These are phyloP conservation scores for Rehmannia glutinosa DNA, from an alignment of 257 asterid genomes.

Conservation along the genomic window DNA sequence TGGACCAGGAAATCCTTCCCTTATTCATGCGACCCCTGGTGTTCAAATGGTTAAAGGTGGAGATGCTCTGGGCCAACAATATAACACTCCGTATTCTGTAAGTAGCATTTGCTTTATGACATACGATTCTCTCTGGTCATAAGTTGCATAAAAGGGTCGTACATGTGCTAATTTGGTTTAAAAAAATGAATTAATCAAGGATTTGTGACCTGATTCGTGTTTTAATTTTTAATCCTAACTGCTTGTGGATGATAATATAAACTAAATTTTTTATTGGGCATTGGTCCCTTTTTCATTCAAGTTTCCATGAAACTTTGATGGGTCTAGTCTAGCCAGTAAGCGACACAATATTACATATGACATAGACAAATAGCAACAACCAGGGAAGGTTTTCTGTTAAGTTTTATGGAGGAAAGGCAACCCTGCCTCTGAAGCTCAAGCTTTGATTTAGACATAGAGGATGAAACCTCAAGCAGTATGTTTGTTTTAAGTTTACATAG, in stretches of 20 bases:
- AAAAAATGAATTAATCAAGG: not conserved
- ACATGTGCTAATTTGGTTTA: too few species aligned
- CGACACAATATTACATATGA: not conserved
- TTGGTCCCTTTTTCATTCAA: not conserved
- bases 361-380: not conserved
- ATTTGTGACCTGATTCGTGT: not conserved
- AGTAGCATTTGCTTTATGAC: conserved; percentile 27
- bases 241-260: not conserved
- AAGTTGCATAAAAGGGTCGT: not conserved
- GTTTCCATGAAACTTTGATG: not conserved
- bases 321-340: not conserved
- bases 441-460: not conserved
- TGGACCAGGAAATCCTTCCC: conserved; percentile 74
- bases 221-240: not conserved
- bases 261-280: not conserved
- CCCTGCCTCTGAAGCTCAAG: not conserved
- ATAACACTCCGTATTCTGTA: conserved; percentile 87
- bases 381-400: not conserved
- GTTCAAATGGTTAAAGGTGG: conserved; percentile 96
- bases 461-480: not conserved
- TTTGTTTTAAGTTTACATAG: not conserved
- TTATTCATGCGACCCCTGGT: conserved; percentile 96
- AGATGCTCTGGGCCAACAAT: conserved; percentile 90
- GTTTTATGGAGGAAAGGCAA: not conserved
- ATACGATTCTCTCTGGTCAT: not conserved